A percentile compares a stretch with the other conserved stretches of the same genome.
These are phyloP conservation scores for Linderniella brevidens DNA, from an alignment of 257 asterid genomes.

Conservation along the genomic window DNA sequence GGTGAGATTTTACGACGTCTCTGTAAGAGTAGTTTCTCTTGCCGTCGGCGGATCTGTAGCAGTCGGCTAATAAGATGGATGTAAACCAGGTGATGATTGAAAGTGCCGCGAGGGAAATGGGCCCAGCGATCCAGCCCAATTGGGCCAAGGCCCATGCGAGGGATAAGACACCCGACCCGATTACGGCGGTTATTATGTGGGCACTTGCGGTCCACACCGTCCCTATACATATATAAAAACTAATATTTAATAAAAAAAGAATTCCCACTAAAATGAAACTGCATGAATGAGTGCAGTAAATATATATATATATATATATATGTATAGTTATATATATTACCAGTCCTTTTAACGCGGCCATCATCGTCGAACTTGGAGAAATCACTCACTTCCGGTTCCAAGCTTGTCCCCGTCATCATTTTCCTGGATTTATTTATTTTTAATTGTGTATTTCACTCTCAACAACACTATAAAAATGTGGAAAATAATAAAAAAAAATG, in stretches of 20 bases:
- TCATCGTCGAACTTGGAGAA: slow-evolving; percentile 30
- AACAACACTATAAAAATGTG: no score
- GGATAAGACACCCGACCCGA: slow-evolving; percentile 84
- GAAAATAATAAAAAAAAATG: no score
- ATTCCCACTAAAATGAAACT: no score
- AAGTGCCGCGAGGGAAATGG: slow-evolving; percentile 51
- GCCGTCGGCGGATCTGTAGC: slow-evolving; percentile 74
- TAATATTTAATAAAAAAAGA: no score
- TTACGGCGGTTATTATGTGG: slow-evolving; percentile 85
- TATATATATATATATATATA: no score
- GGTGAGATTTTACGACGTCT: slow-evolving; percentile 64
- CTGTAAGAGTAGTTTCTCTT: slow-evolving; percentile 66
- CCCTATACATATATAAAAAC: slow-evolving; percentile 20
- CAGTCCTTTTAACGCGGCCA: slow-evolving; percentile 28
- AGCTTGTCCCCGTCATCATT: slow-evolving; percentile 10
- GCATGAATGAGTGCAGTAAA: no score
- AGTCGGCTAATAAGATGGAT: slow-evolving; percentile 59
- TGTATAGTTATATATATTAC: slow-evolving; percentile 11
- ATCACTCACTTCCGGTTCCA: slow-evolving; percentile 15
- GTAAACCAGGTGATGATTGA: slow-evolving; percentile 65
- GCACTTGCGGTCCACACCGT: slow-evolving; percentile 66
- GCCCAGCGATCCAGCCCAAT: slow-evolving; percentile 87
- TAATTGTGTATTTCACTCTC: neutral
- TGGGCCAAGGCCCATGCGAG: slow-evolving; percentile 95
- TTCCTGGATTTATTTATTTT: neutral